Evolutionary conservation across 139 green algal genomes (phyloP).

Genomic region (Tetraselmis chui): DNA sequence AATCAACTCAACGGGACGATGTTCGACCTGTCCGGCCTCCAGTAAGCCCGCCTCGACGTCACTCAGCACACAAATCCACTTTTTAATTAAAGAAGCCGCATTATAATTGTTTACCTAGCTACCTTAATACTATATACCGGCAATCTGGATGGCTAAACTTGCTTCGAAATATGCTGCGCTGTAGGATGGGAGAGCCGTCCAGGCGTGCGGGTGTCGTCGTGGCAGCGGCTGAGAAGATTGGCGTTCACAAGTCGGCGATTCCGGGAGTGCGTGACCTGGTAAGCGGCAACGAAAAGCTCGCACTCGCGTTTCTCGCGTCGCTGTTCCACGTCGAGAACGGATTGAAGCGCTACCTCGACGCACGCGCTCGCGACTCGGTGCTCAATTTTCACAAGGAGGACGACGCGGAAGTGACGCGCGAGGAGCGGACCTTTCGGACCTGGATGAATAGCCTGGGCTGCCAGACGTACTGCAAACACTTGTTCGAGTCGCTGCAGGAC

Average conservation of each 20-base stretch:
- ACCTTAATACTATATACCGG: too few species aligned
- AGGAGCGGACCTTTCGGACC: slow-evolving; percentile 25
- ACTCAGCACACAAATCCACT: too few species aligned
- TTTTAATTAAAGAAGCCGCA: too few species aligned
- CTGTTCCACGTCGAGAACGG: slow-evolving; percentile 23
- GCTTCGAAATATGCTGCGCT: too few species aligned
- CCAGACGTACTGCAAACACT: slow-evolving; percentile 5
- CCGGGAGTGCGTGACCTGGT: slow-evolving; percentile 2
- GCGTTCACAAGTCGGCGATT: slow-evolving; percentile 7
- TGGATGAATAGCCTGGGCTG: slow-evolving; percentile 26
- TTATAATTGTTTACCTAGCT: too few species aligned
- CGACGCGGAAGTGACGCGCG: slow-evolving; percentile 14
- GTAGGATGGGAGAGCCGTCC: not conserved
- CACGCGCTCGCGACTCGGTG: slow-evolving; percentile 8
- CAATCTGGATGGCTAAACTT: too few species aligned
- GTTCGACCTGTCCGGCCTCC: slow-evolving; percentile 18
- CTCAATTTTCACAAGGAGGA: slow-evolving; percentile 16
- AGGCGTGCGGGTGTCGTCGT: slow-evolving; percentile 19
- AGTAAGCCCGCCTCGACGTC: not conserved
- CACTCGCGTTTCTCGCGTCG: slow-evolving; percentile 22
- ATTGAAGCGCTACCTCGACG: slow-evolving; percentile 7
- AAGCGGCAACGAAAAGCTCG: slow-evolving; percentile 15
- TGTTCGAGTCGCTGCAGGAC: slow-evolving; percentile 28
- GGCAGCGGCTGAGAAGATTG: slow-evolving; percentile 13
- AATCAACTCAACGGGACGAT: slow-evolving; percentile 13